These are phyloP conservation scores for Yamadazyma mexicana DNA, from an alignment of 1,139 yeast species.

Conservation along the genomic window DNA sequence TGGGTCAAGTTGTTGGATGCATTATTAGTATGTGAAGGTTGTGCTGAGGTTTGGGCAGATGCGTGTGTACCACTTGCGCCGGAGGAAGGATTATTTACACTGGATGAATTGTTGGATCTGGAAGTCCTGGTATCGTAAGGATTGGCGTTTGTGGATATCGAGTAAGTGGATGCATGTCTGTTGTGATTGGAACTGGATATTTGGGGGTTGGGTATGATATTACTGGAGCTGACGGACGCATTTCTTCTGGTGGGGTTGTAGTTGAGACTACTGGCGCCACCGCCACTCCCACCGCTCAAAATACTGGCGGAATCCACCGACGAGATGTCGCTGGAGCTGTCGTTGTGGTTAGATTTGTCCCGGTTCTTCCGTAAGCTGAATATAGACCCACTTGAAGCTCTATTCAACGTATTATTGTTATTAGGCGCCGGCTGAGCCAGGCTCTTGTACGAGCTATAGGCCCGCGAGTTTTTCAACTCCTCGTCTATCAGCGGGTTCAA, in stretches of 20 bases:
- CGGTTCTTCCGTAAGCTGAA: constrained; percentile 36
- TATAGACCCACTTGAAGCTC: constrained; percentile 41
- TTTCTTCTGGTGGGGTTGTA: constrained; percentile 37
- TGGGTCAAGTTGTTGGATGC: background rate
- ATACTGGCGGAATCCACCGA: constrained; percentile 38
- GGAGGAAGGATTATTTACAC: background rate
- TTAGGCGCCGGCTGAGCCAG: constrained; percentile 5
- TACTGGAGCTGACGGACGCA: constrained; percentile 19
- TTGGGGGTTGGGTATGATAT: constrained; percentile 32
- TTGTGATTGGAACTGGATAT: constrained; percentile 34
- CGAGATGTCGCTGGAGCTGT: constrained; percentile 33
- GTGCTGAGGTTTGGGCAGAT: background rate
- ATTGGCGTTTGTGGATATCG: constrained; percentile 28
- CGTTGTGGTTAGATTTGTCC: constrained; percentile 15
- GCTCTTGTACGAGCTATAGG: constrained; percentile 24
- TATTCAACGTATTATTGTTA: constrained; percentile 14
- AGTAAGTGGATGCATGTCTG: constrained; percentile 43
- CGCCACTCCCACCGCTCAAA: constrained; percentile 24
- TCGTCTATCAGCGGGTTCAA: constrained; percentile 29
- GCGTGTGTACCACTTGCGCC: background rate
- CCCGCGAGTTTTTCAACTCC: constrained; percentile 33
- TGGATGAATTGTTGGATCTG: constrained; percentile 5
- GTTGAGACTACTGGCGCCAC: constrained; percentile 1
- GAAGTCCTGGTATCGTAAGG: constrained; percentile 31
- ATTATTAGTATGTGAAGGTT: background rate